Conservation (phyloP, 164 flowering plant genomes). For the Stephania cephalantha region DNA sequence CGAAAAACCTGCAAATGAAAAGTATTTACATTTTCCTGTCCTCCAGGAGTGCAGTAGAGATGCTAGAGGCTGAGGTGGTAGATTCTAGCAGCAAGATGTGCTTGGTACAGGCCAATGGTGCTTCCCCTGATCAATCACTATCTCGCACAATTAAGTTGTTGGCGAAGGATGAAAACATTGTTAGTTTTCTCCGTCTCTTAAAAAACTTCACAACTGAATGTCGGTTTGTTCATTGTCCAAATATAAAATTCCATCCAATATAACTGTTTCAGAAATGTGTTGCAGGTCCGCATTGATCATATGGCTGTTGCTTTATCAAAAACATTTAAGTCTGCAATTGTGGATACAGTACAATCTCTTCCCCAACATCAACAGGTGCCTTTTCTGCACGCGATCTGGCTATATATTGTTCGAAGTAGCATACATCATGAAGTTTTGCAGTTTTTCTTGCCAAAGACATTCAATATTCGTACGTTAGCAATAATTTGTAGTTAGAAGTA, state of each 20-base stretch:
- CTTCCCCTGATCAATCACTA: slow-evolving; percentile 19
- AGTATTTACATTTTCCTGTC: not conserved
- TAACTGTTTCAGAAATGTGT: slow-evolving; percentile 2
- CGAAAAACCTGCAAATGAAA: not conserved
- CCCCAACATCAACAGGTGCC: slow-evolving; percentile 96
- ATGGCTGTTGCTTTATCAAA: slow-evolving; percentile 85
- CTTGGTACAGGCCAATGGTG: slow-evolving; percentile 19
- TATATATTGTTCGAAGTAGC: not conserved
- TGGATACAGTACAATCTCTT: slow-evolving; percentile 83
- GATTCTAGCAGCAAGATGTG: slow-evolving; percentile 21
- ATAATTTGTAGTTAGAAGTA: too few species aligned
- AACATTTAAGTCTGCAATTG: slow-evolving; percentile 60
- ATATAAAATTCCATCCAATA: not conserved
- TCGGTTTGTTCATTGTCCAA: not conserved
- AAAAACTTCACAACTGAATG: not conserved
- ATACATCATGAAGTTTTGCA: too few species aligned
- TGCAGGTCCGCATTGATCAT: slow-evolving; percentile 80
- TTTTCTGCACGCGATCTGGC: not conserved
- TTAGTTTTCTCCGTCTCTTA: slow-evolving; percentile 26
- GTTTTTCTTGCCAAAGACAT: too few species aligned
- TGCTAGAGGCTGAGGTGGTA: slow-evolving; percentile 58
- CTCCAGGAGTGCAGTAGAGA: slow-evolving; percentile 77
- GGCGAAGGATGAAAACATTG: slow-evolving; percentile 30
- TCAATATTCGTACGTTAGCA: too few species aligned
- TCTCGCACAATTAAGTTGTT: slow-evolving; percentile 19